Conservation (phyloP, 306 rosid genomes). For the Vigna angularis region DNA sequence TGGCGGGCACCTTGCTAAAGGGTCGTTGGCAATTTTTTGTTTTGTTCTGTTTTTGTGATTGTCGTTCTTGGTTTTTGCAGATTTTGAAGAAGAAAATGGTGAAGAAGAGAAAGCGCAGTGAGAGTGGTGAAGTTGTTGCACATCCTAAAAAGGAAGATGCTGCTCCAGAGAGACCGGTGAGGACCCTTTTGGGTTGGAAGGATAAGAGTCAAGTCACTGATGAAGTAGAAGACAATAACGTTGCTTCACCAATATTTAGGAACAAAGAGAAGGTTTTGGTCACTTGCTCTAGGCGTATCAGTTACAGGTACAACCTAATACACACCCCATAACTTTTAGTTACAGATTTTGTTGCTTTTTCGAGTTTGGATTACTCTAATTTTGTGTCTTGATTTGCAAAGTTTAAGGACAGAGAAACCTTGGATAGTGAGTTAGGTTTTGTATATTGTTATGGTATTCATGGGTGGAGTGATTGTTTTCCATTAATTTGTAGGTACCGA, state of each 20-base stretch:
- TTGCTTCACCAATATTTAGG: conserved; percentile 59
- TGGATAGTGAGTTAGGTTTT: not conserved
- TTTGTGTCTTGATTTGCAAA: not conserved
- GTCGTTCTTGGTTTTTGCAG: conserved; percentile 25
- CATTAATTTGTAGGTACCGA: conserved; percentile 66
- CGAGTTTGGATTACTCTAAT: not conserved
- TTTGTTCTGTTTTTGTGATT: not conserved
- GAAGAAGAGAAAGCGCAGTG: conserved; percentile 89
- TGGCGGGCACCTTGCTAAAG: not conserved
- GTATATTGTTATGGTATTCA: not conserved
- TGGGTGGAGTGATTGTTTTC: not conserved
- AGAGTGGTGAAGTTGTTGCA: conserved; percentile 43
- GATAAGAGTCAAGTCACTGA: conserved; percentile 48
- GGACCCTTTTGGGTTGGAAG: conserved; percentile 91
- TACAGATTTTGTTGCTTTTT: not conserved
- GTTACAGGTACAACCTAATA: conserved; percentile 60
- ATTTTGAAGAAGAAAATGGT: conserved; percentile 55
- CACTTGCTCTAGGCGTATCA: conserved; percentile 94
- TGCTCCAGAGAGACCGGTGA: conserved; percentile 77
- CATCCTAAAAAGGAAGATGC: conserved; percentile 57
- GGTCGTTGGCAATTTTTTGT: not conserved
- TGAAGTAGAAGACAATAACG: conserved; percentile 41
- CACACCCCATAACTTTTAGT: not conserved
- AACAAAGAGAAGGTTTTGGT: conserved; percentile 92
- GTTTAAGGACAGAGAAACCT: not conserved